A percentile compares a stretch with the other conserved stretches of the same genome.
phyloP scores from a whole-genome alignment of 2,329 filamentous ascomycete species.

The Ascocoryne sarcoides region DNA sequence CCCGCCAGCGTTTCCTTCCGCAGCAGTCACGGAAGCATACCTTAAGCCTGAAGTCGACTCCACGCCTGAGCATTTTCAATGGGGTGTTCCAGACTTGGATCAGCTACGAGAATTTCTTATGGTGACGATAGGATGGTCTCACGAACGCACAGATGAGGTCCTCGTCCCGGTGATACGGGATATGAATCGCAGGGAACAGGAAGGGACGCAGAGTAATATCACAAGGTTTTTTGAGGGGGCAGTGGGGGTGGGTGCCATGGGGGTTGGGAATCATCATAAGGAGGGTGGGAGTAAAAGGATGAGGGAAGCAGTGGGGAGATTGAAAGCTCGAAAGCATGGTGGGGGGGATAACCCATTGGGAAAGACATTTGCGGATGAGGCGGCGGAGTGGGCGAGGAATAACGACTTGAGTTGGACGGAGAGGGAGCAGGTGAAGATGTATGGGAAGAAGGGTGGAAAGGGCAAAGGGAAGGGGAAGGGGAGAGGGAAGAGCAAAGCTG shows the following conservation, averaged over 20 bases:
- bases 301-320: conserved; percentile 61
- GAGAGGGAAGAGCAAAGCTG: conserved; percentile 7
- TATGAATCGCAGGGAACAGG: conserved; percentile 80
- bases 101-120: conserved; percentile 78
- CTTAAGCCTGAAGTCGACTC: conserved; percentile 76
- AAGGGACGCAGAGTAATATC: conserved; percentile 94
- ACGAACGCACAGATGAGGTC: conserved; percentile 89
- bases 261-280: conserved; percentile 51
- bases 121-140: conserved; percentile 85
- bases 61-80: conserved; percentile 73
- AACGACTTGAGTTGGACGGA: conserved; percentile 27
- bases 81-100: conserved; percentile 90
- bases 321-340: conserved; percentile 43
- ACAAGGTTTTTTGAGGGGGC: conserved; percentile 80
- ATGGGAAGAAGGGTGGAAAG: conserved; percentile 12
- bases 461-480: conserved; percentile 7
- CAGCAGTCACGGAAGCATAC: conserved; percentile 75
- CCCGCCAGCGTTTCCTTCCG: conserved; percentile 68
- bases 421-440: conserved; percentile 20
- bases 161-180: conserved; percentile 91
- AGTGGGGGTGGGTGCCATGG: conserved; percentile 54
- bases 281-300: conserved; percentile 62
- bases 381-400: conserved; percentile 26
- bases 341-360: conserved; percentile 4
- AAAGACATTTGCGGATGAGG: conserved; percentile 26